A percentile compares a stretch with the other conserved stretches of the same genome.
Conservation (phyloP, 306 rosid genomes). For the Trifolium subterraneum region DNA sequence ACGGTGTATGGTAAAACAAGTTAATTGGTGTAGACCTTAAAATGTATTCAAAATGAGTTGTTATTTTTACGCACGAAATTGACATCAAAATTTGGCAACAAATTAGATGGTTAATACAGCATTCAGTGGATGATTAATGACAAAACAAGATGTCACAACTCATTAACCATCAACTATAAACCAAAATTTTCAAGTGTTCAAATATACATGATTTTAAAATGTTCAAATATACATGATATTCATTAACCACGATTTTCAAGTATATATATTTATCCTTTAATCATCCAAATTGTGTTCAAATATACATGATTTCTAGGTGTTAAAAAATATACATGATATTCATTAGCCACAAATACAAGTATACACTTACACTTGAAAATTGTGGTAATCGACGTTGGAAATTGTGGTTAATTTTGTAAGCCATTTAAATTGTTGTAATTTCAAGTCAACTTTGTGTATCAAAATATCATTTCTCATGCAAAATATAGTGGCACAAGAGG, state of each 20-base stretch:
- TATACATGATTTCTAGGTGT: no score
- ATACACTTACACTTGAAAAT: no score
- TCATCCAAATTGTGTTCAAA: no score
- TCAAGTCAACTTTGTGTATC: background rate
- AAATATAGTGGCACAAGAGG: background rate
- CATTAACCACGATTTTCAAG: no score
- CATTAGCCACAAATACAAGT: no score
- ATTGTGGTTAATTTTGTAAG: no score
- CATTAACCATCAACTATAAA: background rate
- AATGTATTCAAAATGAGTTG: slow-evolving; percentile 5
- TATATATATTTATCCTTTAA: no score
- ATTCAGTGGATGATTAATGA: background rate
- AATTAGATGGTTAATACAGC: background rate
- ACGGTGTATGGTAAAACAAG: slow-evolving; percentile 30
- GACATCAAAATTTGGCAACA: background rate
- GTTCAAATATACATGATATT: no score
- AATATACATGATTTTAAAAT: no score
- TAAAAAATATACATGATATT: no score
- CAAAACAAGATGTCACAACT: background rate
- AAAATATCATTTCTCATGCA: background rate
- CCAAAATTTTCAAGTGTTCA: background rate
- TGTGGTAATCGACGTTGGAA: no score
- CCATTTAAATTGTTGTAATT: background rate
- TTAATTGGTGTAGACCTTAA: slow-evolving; percentile 14
- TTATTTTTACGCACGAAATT: background rate